A percentile compares a stretch with the other conserved stretches of the same genome.
These are phyloP conservation scores for Pleurotus platypus DNA, from an alignment of 768 basidiomycete species.

Conservation along the genomic window DNA sequence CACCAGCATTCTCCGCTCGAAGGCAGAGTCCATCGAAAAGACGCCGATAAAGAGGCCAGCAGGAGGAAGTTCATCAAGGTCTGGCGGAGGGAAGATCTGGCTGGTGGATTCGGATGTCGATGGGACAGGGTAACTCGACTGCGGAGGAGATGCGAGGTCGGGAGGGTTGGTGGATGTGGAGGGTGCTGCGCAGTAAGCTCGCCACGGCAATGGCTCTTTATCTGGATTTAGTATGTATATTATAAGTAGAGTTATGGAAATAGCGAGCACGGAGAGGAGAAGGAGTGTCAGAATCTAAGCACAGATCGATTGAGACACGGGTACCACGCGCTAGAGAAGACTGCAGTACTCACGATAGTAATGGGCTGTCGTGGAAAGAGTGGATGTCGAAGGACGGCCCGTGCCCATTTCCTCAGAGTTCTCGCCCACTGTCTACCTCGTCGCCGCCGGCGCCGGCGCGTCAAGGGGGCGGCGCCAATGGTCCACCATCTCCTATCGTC, in stretches of 20 bases:
- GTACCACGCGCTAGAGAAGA: not conserved
- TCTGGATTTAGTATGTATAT: constrained; percentile 95
- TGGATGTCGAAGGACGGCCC: constrained; percentile 63
- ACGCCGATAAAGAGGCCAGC: constrained; percentile 87
- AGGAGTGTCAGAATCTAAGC: constrained; percentile 64
- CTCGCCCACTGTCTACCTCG: constrained; percentile 45
- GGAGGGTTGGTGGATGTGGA: constrained; percentile 42
- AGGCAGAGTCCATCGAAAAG: constrained; percentile 82
- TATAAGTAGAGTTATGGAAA: constrained; percentile 80
- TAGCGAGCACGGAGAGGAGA: constrained; percentile 75
- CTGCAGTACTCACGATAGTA: constrained; percentile 61
- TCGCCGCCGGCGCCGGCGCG: constrained; percentile 47
- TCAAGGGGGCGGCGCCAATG: constrained; percentile 12
- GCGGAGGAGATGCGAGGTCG: constrained; percentile 30
- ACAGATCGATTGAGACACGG: constrained; percentile 10
- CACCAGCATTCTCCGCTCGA: constrained; percentile 84
- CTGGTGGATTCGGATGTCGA: constrained; percentile 24
- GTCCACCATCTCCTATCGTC: constrained; percentile 60
- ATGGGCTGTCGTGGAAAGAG: constrained; percentile 78
- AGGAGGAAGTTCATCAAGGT: constrained; percentile 74
- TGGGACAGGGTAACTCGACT: constrained; percentile 37
- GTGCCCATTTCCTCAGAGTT: constrained; percentile 49
- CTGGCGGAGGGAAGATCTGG: constrained; percentile 63
- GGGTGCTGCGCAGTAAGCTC: constrained; percentile 83
- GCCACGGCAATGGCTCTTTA: constrained; percentile 92